phyloP scores from a whole-genome alignment of 768 basidiomycete genomes.

The Mycena olivaceomarginata region DNA sequence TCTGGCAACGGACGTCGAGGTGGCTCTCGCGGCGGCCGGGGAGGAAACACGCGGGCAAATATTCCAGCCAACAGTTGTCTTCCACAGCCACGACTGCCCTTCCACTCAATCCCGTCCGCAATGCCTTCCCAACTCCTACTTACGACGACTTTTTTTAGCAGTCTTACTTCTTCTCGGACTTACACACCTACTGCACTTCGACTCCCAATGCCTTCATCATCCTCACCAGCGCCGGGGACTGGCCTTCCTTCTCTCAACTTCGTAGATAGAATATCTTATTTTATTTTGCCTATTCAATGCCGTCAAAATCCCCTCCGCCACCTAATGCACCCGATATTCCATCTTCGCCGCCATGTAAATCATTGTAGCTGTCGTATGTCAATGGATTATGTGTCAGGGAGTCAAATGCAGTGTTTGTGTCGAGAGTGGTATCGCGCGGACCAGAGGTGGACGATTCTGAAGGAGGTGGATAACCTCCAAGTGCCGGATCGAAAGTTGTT shows the following conservation, averaged over 20 bases:
- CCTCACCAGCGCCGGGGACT: neutral
- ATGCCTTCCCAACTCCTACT: neutral
- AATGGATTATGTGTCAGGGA: slow-evolving; percentile 28
- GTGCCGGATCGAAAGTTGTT: no score
- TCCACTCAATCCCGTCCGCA: neutral
- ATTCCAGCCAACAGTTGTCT: neutral
- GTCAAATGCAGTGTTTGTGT: slow-evolving; percentile 44
- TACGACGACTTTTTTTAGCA: slow-evolving; percentile 18
- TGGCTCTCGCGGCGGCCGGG: neutral
- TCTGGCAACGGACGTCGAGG: neutral
- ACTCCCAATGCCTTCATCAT: neutral
- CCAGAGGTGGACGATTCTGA: neutral
- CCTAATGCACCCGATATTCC: slow-evolving; percentile 34
- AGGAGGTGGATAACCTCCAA: neutral
- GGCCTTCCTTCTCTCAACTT: neutral
- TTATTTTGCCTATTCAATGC: neutral
- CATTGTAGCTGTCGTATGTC: slow-evolving; percentile 32
- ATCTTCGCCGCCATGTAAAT: slow-evolving; percentile 38
- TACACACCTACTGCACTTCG: neutral
- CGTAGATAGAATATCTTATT: neutral
- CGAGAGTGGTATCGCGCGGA: neutral
- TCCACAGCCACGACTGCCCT: neutral
- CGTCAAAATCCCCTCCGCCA: slow-evolving; percentile 36
- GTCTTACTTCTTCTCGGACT: neutral
- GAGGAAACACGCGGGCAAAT: neutral